These are phyloP conservation scores for Saussurea involucrata DNA, from an alignment of 129 eudicot genomes.

Conservation along the genomic window DNA sequence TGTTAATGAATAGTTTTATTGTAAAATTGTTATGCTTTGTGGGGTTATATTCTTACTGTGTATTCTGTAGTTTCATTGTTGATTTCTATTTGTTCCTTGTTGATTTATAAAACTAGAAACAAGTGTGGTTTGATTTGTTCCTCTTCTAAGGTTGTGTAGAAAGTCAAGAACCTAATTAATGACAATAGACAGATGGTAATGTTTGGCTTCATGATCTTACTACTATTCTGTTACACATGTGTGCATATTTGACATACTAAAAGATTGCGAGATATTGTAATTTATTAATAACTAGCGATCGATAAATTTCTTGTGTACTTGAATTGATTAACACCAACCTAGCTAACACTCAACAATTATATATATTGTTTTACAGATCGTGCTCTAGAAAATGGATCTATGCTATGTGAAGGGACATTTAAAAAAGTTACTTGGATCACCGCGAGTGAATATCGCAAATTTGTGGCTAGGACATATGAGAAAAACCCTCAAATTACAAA, in stretches of 20 bases:
- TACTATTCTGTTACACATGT: neutral
- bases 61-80: too few species aligned
- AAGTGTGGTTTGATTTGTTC: too few species aligned
- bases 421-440: conserved; percentile 13
- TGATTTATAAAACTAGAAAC: too few species aligned
- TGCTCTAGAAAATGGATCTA: neutral
- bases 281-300: neutral
- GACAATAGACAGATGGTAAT: too few species aligned
- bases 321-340: too few species aligned
- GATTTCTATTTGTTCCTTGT: too few species aligned
- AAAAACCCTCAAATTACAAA: conserved; percentile 1
- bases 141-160: too few species aligned
- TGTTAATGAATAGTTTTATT: too few species aligned
- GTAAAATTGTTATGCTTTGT: too few species aligned
- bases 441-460: conserved; percentile 7
- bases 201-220: neutral
- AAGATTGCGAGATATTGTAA: neutral
- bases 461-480: neutral
- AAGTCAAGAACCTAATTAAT: too few species aligned
- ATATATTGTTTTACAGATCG: conserved; percentile 4
- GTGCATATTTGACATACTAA: neutral
- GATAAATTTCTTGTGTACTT: neutral
- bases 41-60: too few species aligned
- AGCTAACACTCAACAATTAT: neutral
- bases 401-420: conserved; percentile 2